Conservation (phyloP, 2,329 filamentous ascomycete genomes). For the Colletotrichum sp. region DNA sequence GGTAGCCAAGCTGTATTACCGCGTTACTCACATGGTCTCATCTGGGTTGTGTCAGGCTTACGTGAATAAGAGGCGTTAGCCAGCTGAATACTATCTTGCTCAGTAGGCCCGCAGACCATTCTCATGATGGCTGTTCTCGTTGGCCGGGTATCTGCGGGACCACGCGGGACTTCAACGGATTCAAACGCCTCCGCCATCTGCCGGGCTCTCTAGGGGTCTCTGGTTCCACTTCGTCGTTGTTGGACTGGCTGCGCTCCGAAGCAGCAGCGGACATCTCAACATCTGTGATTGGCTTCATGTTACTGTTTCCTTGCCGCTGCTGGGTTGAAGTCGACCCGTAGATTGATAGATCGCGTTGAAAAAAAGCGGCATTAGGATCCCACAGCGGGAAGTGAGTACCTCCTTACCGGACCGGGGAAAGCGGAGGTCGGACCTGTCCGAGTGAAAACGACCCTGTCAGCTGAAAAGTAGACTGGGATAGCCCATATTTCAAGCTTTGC, state of each 20-base stretch:
- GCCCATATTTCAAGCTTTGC: not conserved
- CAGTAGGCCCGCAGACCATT: not conserved
- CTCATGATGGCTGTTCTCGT: not conserved
- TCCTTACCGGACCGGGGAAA: not conserved
- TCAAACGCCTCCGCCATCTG: not conserved
- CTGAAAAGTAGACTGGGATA: not conserved
- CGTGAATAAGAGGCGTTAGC: not conserved
- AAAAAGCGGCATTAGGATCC: not conserved
- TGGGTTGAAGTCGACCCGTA: not conserved
- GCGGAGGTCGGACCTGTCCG: not conserved
- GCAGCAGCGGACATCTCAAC: not conserved
- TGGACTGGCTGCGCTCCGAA: not conserved
- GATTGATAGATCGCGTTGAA: not conserved
- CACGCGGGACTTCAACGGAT: not conserved
- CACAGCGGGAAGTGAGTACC: not conserved
- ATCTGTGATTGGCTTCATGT: not conserved
- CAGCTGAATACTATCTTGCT: not conserved
- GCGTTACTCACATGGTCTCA: not conserved
- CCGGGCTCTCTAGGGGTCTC: not conserved
- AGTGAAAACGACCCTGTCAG: not conserved
- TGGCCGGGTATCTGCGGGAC: not conserved
- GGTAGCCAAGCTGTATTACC: slow-evolving; percentile 71
- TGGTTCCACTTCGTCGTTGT: not conserved
- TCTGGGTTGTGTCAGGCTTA: not conserved
- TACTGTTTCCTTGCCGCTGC: not conserved